Evolutionary conservation across 2,329 filamentous ascomycete genomes (phyloP).

Genomic region (Apiospora marii): DNA sequence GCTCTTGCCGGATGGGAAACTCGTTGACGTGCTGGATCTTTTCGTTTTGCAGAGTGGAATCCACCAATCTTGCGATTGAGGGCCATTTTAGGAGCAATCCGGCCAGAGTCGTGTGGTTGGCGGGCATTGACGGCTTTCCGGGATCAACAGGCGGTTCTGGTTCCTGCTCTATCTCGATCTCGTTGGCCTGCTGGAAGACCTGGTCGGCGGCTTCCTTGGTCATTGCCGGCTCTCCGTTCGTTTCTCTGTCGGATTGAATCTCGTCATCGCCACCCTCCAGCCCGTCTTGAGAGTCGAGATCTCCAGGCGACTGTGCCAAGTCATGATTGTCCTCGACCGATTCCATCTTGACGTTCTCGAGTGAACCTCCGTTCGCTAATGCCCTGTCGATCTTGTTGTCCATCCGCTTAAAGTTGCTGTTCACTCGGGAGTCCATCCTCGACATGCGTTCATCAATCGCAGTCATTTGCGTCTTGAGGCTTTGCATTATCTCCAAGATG

Average conservation of each 20-base stretch:
- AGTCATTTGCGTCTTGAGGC: slow-evolving; percentile 32
- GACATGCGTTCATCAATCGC: slow-evolving; percentile 44
- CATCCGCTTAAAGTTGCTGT: slow-evolving; percentile 26
- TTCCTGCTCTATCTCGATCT: slow-evolving; percentile 59
- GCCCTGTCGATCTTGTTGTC: slow-evolving; percentile 32
- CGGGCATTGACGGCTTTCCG: slow-evolving; percentile 75
- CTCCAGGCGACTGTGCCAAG: slow-evolving; percentile 33
- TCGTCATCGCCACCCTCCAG: slow-evolving; percentile 33
- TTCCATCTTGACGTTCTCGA: slow-evolving; percentile 19
- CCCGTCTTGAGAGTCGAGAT: slow-evolving; percentile 30
- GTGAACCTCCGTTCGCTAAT: slow-evolving; percentile 17
- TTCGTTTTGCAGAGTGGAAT: slow-evolving; percentile 53
- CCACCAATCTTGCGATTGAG: slow-evolving; percentile 71
- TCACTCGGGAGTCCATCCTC: slow-evolving; percentile 42
- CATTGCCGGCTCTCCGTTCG: slow-evolving; percentile 36
- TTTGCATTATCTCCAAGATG: slow-evolving; percentile 62
- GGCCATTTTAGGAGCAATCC: slow-evolving; percentile 80
- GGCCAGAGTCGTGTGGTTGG: slow-evolving; percentile 90
- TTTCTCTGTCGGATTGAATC: slow-evolving; percentile 41
- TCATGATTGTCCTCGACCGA: slow-evolving; percentile 34
- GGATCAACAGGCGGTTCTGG: slow-evolving; percentile 61
- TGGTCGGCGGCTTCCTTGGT: slow-evolving; percentile 42
- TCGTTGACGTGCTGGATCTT: slow-evolving; percentile 66
- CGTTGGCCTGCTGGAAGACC: slow-evolving; percentile 45
- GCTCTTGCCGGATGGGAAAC: slow-evolving; percentile 81